These are phyloP conservation scores for Pseudonectria foliicola DNA, from an alignment of 2,329 filamentous ascomycete species.

Conservation along the genomic window DNA sequence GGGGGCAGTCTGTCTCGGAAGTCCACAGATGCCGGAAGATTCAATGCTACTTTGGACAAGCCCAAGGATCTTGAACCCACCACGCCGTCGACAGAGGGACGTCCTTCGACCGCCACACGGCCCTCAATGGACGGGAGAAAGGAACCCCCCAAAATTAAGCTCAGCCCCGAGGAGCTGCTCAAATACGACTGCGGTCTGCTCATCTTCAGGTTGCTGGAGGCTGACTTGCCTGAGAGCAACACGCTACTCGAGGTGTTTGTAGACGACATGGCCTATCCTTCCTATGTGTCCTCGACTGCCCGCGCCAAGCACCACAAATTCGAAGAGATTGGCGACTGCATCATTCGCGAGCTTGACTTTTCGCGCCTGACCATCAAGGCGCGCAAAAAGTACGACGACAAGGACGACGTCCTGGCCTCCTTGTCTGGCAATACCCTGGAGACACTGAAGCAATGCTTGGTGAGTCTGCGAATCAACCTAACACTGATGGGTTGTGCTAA, in stretches of 20 bases:
- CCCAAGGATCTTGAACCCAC: constrained; percentile 16
- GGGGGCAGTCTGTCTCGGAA: background rate
- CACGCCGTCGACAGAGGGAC: constrained; percentile 35
- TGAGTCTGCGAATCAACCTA: constrained; percentile 37
- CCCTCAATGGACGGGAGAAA: constrained; percentile 38
- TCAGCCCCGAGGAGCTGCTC: constrained; percentile 72
- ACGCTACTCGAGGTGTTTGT: constrained; percentile 82
- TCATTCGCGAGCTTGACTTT: constrained; percentile 95
- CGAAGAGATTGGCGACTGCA: constrained; percentile 90
- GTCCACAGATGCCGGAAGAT: constrained; percentile 35
- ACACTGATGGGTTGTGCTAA: constrained; percentile 1
- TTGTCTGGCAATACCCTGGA: constrained; percentile 79
- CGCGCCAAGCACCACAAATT: constrained; percentile 63
- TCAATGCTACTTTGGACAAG: constrained; percentile 32
- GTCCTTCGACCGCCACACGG: constrained; percentile 33
- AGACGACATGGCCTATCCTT: constrained; percentile 89
- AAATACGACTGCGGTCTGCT: constrained; percentile 87
- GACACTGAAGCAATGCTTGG: constrained; percentile 79
- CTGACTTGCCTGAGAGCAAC: constrained; percentile 69
- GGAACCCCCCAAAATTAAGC: constrained; percentile 65
- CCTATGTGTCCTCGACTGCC: constrained; percentile 74
- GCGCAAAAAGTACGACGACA: constrained; percentile 70
- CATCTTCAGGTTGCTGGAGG: constrained; percentile 90
- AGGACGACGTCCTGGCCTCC: constrained; percentile 72
- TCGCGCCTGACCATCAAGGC: constrained; percentile 86